Base-by-base conservation (phyloP, 257 asterid species). In the Eucommia ulmoides region DNA sequence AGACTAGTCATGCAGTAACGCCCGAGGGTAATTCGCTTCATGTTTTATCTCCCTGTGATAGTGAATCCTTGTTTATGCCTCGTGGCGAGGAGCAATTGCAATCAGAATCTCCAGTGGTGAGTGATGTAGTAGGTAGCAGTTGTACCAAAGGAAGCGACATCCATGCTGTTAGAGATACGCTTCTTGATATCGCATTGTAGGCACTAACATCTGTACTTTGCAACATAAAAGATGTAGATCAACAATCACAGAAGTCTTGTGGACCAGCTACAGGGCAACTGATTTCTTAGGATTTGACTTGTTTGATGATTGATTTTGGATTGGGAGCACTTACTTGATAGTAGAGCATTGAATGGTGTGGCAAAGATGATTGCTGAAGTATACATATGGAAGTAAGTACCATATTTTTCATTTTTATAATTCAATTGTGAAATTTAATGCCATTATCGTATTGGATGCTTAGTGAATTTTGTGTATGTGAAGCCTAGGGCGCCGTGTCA, bases 181-280 rank as follows among this genome's bases (percentile, higher is more conserved):
- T 79, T 69, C 91, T 85, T 42, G 96, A 85, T 61, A 79, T 82
- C 19, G 92, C 94, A 3, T 68, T 82, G 26, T 83, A 64, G 54
- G n/a, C n/a, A n/a, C n/a, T n/a, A n/a, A n/a, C n/a, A n/a, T n/a
- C n/a, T n/a, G n/a, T n/a, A n/a, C n/a, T n/a, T n/a, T n/a, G n/a
- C n/a, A n/a, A n/a, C n/a, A n/a, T n/a, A n/a, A n/a, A n/a, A n/a
- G n/a, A n/a, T n/a, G n/a, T n/a, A n/a, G n/a, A n/a, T n/a, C n/a
- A n/a, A n/a, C n/a, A n/a, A n/a, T n/a, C n/a, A n/a, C n/a, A n/a
- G n/a, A n/a, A n/a, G n/a, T n/a, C n/a, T n/a, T n/a, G n/a, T n/a
- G n/a, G n/a, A n/a, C n/a, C n/a, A n/a, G n/a, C n/a, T n/a, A n/a
- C 3, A 2, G 5, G n/a, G 48, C 48, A 42, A 16, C 19, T 42